Evolutionary conservation across 768 basidiomycete species (phyloP).

Genomic region (Fibroporia radiculosa): DNA sequence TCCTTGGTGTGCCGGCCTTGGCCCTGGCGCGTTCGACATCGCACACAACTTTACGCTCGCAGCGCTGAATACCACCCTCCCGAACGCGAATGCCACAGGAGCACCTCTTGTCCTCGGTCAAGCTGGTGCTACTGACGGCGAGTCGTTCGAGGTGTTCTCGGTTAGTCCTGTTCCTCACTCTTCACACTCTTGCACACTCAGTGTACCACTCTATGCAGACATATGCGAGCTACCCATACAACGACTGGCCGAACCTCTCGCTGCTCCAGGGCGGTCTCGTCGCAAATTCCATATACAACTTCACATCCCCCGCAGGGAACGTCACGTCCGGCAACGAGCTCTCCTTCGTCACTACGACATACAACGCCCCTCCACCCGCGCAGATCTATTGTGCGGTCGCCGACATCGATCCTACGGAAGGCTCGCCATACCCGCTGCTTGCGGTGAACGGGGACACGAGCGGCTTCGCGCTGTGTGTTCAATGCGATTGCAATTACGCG

Average conservation of each 20-base stretch:
- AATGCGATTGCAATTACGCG: neutral
- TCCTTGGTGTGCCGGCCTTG: conserved; percentile 16
- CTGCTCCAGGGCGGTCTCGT: conserved; percentile 32
- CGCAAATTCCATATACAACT: conserved; percentile 21
- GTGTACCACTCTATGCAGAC: conserved; percentile 26
- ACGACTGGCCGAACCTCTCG: conserved; percentile 36
- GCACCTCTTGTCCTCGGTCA: conserved; percentile 38
- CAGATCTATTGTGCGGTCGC: conserved; percentile 31
- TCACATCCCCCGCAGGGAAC: conserved; percentile 28
- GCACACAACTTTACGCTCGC: conserved; percentile 38
- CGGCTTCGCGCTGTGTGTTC: conserved; percentile 13
- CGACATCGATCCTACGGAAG: conserved; percentile 14
- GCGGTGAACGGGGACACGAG: conserved; percentile 16
- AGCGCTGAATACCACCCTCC: conserved; percentile 33
- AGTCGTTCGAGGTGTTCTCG: conserved; percentile 34
- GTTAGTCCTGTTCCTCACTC: conserved; percentile 21
- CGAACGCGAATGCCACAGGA: conserved; percentile 38
- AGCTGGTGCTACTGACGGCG: conserved; percentile 24
- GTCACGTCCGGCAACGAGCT: conserved; percentile 23
- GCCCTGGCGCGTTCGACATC: conserved; percentile 18
- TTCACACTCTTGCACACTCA: neutral
- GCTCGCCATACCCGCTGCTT: conserved; percentile 16
- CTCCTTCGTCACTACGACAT: conserved; percentile 29
- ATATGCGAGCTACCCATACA: conserved; percentile 36
- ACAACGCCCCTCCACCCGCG: conserved; percentile 18